Percentiles rank a stretch among this genome's conserved stretches.
Conservation (phyloP, 371 early-diverging fungal species). For the Mortierella sp. region DNA sequence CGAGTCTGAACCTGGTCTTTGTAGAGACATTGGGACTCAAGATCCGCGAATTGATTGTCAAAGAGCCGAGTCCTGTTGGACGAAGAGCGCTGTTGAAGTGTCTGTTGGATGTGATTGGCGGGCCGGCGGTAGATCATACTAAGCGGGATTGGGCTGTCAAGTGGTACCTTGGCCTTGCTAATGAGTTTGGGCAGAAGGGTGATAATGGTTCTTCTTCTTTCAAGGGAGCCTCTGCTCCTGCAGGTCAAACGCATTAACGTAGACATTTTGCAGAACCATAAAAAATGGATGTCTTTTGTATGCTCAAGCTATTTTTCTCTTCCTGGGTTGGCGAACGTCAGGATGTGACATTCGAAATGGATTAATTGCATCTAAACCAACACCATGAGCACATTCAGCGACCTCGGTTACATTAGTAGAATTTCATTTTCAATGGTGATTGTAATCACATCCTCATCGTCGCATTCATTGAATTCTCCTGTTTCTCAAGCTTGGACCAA, state of each 20-base stretch:
- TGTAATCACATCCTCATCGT: too few relatives aligned
- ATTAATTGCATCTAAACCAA: too few relatives aligned
- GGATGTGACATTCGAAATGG: too few relatives aligned
- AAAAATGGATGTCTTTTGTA: background rate
- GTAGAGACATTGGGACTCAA: conserved; percentile 54
- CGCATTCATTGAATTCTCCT: too few relatives aligned
- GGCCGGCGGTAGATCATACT: conserved; percentile 57
- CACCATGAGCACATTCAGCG: too few relatives aligned
- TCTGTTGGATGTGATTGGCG: conserved; percentile 58
- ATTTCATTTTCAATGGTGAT: too few relatives aligned
- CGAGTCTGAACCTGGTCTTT: conserved; percentile 58
- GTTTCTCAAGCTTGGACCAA: too few relatives aligned
- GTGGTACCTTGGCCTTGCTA: conserved; percentile 58
- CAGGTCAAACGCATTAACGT: background rate
- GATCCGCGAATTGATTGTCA: conserved; percentile 45
- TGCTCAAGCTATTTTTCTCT: too few relatives aligned
- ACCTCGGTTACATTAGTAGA: too few relatives aligned
- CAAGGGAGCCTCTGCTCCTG: background rate
- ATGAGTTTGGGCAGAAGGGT: conserved; percentile 42
- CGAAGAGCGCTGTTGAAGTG: conserved; percentile 56
- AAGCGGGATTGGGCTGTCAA: conserved; percentile 62
- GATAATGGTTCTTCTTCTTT: too few relatives aligned
- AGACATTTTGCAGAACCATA: background rate
- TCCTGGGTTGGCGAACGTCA: too few relatives aligned
- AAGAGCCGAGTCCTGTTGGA: conserved; percentile 43